phyloP scores from a whole-genome alignment of 1,284 basidiomycete species.

The Puccinia brachypodii region DNA sequence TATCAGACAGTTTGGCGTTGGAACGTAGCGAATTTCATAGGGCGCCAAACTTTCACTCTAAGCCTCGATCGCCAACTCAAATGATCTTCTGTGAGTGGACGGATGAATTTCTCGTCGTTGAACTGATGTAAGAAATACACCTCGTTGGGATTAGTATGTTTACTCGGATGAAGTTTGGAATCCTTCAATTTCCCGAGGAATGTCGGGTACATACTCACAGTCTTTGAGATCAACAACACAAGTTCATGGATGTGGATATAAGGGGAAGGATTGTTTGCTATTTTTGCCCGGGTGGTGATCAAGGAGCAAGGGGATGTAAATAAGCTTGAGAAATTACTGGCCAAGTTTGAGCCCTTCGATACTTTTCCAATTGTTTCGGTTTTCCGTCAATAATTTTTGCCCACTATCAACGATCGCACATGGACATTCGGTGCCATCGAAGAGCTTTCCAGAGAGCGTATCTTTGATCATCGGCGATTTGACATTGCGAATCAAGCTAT shows the following conservation, averaged over 20 bases:
- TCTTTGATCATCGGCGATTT: conserved; percentile 20
- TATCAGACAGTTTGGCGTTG: not conserved
- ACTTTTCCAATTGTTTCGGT: conserved; percentile 7
- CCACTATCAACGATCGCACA: not conserved
- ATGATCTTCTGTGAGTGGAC: not conserved
- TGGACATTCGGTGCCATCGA: not conserved
- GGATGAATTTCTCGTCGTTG: not conserved
- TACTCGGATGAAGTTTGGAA: conserved; percentile 10
- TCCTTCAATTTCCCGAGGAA: conserved; percentile 9
- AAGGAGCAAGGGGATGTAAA: conserved; percentile 16
- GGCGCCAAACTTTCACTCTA: conserved; percentile 27
- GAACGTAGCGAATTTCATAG: not conserved
- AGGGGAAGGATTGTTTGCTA: not conserved
- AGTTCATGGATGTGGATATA: not conserved
- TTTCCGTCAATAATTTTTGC: not conserved
- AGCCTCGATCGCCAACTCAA: conserved; percentile 21
- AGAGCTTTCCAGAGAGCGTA: not conserved
- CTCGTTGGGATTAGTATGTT: conserved; percentile 17
- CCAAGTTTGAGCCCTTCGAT: not conserved
- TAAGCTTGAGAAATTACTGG: conserved; percentile 29
- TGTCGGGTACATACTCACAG: not conserved
- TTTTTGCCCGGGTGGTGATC: not conserved
- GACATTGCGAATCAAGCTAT: conserved; percentile 15
- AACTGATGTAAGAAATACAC: conserved; percentile 18
- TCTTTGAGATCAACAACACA: not conserved